phyloP scores from a whole-genome alignment of 2,329 filamentous ascomycete species.

The Dactylellina sp. region DNA sequence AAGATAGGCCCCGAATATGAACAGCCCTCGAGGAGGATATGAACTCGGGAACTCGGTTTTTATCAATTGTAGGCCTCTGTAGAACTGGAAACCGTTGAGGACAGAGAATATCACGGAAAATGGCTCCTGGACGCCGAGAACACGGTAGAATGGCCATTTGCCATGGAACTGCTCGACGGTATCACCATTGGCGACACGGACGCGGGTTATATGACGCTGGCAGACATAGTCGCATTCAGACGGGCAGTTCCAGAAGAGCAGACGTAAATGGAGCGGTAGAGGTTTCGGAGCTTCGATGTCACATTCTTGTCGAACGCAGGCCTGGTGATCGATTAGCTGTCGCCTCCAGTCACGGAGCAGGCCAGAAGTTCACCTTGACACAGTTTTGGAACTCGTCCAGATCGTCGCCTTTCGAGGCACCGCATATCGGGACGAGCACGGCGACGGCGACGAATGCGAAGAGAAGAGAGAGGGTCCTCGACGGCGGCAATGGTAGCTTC shows the following conservation, averaged over 20 bases:
- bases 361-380: conserved; percentile 73
- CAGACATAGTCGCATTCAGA: conserved; percentile 98
- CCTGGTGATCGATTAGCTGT: conserved; percentile 42
- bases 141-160: conserved; percentile 95
- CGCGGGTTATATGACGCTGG: conserved; percentile 87
- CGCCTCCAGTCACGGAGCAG: conserved; percentile 40
- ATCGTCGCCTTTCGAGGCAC: conserved; percentile 83
- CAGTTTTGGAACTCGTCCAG: conserved; percentile 89
- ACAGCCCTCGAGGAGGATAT: conserved; percentile 80
- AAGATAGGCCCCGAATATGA: conserved; percentile 81
- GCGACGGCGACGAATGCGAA: conserved; percentile 60
- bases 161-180: conserved; percentile 93
- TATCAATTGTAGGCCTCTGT: conserved; percentile 78
- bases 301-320: conserved; percentile 49
- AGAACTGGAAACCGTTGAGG: conserved; percentile 89
- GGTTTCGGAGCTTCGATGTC: conserved; percentile 32
- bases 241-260: conserved; percentile 91
- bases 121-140: conserved; percentile 93
- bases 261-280: conserved; percentile 76
- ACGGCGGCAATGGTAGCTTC: conserved; percentile 1
- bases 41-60: conserved; percentile 75
- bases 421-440: conserved; percentile 62
- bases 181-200: conserved; percentile 74
- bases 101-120: conserved; percentile 93
- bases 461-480: conserved; percentile 11